Conservation (phyloP, 495 filamentous ascomycete genomes). For the Sordaria brevicollis region DNA sequence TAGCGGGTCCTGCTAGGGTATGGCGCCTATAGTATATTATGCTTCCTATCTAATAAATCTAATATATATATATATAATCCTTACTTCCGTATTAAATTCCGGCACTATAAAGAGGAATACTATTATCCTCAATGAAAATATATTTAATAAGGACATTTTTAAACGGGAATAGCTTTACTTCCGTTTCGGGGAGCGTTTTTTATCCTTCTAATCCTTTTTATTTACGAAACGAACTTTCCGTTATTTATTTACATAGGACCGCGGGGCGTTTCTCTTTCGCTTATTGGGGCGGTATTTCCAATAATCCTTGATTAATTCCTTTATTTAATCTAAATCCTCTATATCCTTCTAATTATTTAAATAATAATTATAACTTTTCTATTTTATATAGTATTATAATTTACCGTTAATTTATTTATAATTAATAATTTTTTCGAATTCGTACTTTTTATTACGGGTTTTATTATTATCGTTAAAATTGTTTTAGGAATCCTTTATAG, state of each 20-base stretch:
- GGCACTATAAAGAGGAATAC: no score
- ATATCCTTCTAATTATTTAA: background rate
- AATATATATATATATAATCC: no score
- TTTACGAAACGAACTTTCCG: background rate
- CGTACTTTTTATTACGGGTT: background rate
- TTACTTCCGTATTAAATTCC: no score
- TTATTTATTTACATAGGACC: no score
- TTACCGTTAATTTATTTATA: background rate
- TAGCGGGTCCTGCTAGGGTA: no score
- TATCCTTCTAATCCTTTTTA: background rate
- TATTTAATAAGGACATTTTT: no score
- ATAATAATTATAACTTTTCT: background rate
- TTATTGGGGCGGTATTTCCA: background rate
- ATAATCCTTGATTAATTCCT: background rate
- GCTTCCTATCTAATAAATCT: no score
- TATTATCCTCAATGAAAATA: no score
- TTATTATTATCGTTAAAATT: background rate
- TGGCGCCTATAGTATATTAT: no score
- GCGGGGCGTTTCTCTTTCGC: no score
- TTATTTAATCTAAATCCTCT: no score
- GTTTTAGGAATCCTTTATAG: background rate
- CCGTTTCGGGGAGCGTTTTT: background rate
- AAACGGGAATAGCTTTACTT: background rate
- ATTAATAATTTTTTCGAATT: background rate
- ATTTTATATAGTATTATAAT: background rate